Evolutionary conservation across 2,329 filamentous ascomycete species (phyloP).

Genomic region (Talaromyces amestolkiae): DNA sequence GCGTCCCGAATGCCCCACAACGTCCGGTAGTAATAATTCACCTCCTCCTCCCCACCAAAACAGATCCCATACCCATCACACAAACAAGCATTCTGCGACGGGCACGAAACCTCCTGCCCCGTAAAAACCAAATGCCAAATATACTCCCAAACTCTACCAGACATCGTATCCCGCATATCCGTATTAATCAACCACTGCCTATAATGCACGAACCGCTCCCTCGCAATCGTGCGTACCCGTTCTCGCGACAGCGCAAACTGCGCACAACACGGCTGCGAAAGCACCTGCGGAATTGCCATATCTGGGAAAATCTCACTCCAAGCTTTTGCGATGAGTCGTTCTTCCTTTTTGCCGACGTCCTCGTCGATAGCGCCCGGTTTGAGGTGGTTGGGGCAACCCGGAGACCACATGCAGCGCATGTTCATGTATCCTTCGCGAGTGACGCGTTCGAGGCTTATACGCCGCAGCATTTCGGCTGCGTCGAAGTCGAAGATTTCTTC

Average conservation of each 20-base stretch:
- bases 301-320: slow-evolving; percentile 50
- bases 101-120: slow-evolving; percentile 45
- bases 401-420: slow-evolving; percentile 57
- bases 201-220: slow-evolving; percentile 55
- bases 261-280: slow-evolving; percentile 62
- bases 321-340: slow-evolving; percentile 45
- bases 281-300: slow-evolving; percentile 46
- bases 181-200: slow-evolving; percentile 62
- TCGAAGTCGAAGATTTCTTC: slow-evolving; percentile 53
- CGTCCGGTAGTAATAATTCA: slow-evolving; percentile 50
- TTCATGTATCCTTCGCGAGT: slow-evolving; percentile 58
- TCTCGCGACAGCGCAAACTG: slow-evolving; percentile 62
- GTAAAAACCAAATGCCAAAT: slow-evolving; percentile 64
- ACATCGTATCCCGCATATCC: slow-evolving; percentile 54
- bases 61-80: slow-evolving; percentile 65
- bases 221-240: slow-evolving; percentile 54
- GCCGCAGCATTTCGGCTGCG: slow-evolving; percentile 50
- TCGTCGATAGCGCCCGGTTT: slow-evolving; percentile 45
- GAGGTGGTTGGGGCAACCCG: slow-evolving; percentile 60
- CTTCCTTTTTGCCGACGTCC: slow-evolving; percentile 47
- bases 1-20: slow-evolving; percentile 42
- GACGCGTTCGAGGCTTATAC: slow-evolving; percentile 53
- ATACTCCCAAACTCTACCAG: slow-evolving; percentile 62
- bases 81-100: slow-evolving; percentile 56
- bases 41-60: slow-evolving; percentile 53